phyloP scores from a whole-genome alignment of 495 filamentous ascomycete species.

The Rusavskia elegans region DNA sequence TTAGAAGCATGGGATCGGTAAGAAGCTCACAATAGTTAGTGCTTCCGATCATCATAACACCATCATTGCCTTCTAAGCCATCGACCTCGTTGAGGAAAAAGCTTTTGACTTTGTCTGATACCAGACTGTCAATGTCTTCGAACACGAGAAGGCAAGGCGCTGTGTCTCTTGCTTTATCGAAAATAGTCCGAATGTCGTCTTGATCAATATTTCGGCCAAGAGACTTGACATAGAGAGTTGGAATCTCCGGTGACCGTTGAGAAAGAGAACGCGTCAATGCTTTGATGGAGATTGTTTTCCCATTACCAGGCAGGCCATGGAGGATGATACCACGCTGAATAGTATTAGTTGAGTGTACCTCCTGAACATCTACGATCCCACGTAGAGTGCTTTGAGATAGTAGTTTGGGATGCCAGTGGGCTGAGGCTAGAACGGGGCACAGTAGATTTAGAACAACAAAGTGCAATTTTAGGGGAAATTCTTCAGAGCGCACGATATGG shows the following conservation, averaged over 20 bases:
- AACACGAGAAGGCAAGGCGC: slow-evolving; percentile 35
- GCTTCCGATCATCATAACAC: slow-evolving; percentile 47
- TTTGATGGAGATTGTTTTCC: slow-evolving; percentile 58
- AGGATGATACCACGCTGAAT: slow-evolving; percentile 25
- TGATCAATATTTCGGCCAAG: slow-evolving; percentile 14
- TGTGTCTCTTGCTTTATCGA: slow-evolving; percentile 28
- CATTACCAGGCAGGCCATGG: slow-evolving; percentile 38
- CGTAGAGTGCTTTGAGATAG: too few species aligned
- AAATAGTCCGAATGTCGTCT: slow-evolving; percentile 28
- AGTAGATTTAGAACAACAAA: too few species aligned
- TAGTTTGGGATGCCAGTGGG: too few species aligned
- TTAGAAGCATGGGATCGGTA: background rate
- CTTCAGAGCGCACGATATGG: background rate
- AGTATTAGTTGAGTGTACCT: background rate
- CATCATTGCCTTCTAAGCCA: slow-evolving; percentile 49
- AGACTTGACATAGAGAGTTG: slow-evolving; percentile 39
- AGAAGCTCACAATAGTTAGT: slow-evolving; percentile 33
- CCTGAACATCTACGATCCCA: too few species aligned
- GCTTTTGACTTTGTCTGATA: slow-evolving; percentile 31
- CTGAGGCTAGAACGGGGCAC: too few species aligned
- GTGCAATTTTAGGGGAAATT: too few species aligned
- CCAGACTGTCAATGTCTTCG: slow-evolving; percentile 51
- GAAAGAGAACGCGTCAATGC: slow-evolving; percentile 43
- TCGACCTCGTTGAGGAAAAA: slow-evolving; percentile 63
- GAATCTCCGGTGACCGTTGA: slow-evolving; percentile 21